A percentile compares a stretch with the other conserved stretches of the same genome.
Conservation (phyloP, 805 yeast species). For the Gaillardinia entomophila region DNA sequence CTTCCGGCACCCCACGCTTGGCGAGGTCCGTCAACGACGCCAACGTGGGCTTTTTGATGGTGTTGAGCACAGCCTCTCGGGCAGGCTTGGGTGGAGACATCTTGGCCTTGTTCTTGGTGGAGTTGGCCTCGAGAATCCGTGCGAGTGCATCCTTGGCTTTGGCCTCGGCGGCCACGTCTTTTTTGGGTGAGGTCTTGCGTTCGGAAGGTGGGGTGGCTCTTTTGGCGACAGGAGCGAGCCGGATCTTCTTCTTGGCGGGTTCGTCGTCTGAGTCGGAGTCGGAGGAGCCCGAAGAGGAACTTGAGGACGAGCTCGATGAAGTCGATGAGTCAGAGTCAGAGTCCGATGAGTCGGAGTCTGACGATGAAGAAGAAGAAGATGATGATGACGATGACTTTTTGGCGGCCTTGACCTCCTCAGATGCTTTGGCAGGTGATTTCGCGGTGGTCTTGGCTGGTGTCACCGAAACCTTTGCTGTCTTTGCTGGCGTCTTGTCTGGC, state of each 20-base stretch:
- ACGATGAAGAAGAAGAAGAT: too few species aligned
- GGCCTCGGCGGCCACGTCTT: neutral
- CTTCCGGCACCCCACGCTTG: constrained; percentile 65
- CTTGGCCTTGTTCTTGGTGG: neutral
- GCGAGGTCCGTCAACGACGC: constrained; percentile 53
- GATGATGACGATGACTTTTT: too few species aligned
- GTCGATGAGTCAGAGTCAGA: constrained; percentile 6
- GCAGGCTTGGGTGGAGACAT: neutral
- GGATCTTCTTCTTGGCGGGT: neutral
- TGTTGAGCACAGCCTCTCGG: too few species aligned
- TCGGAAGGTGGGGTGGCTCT: too few species aligned
- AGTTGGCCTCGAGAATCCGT: neutral
- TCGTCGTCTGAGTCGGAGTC: constrained; percentile 1
- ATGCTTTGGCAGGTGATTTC: too few species aligned
- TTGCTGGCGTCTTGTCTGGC: too few species aligned
- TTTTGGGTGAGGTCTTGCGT: too few species aligned
- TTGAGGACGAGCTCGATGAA: too few species aligned
- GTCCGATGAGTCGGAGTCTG: constrained; percentile 4
- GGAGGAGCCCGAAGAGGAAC: too few species aligned
- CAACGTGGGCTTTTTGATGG: constrained; percentile 33
- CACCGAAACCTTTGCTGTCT: too few species aligned
- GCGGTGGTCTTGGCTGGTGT: too few species aligned
- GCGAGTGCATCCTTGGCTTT: neutral
- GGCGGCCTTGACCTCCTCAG: too few species aligned
- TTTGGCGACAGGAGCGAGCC: neutral